A percentile compares a stretch with the other conserved stretches of the same genome.
These are phyloP conservation scores for Aspergillus ostianus DNA, from an alignment of 495 filamentous ascomycete species.

Conservation along the genomic window DNA sequence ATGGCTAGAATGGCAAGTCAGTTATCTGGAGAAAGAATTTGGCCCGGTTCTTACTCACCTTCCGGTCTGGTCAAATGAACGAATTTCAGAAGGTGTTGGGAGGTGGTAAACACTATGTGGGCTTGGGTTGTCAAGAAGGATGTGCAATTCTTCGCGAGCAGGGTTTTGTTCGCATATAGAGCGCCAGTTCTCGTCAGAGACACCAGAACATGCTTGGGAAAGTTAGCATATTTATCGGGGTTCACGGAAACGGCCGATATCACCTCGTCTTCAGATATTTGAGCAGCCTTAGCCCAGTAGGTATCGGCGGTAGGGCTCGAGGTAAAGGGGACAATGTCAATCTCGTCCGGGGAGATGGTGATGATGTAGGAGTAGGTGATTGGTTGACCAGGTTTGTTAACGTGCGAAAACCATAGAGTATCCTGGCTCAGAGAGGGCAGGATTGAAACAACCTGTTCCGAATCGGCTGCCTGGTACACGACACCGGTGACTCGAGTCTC, in stretches of 20 bases:
- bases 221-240: slow-evolving; percentile 18
- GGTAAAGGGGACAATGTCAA: slow-evolving; percentile 25
- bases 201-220: slow-evolving; percentile 36
- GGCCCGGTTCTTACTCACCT: slow-evolving; percentile 45
- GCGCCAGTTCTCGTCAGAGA: slow-evolving; percentile 67
- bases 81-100: slow-evolving; percentile 88
- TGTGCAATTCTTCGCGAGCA: slow-evolving; percentile 80
- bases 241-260: neutral
- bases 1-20: slow-evolving; percentile 51
- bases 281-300: slow-evolving; percentile 39
- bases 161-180: slow-evolving; percentile 72
- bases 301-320: slow-evolving; percentile 39
- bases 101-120: slow-evolving; percentile 89
- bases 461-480: slow-evolving; percentile 31
- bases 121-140: slow-evolving; percentile 80
- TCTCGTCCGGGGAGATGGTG: slow-evolving; percentile 14
- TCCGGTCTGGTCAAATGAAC: slow-evolving; percentile 71
- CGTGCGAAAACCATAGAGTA: slow-evolving; percentile 44
- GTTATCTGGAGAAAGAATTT: neutral
- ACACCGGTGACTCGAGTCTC: slow-evolving; percentile 36
- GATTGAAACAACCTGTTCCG: slow-evolving; percentile 41
- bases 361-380: slow-evolving; percentile 34
- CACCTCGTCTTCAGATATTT: slow-evolving; percentile 42
- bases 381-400: slow-evolving; percentile 22
- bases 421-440: slow-evolving; percentile 38